These are phyloP conservation scores for Backusella morwellensis DNA, from an alignment of 192 early-diverging fungal genomes.

Conservation along the genomic window DNA sequence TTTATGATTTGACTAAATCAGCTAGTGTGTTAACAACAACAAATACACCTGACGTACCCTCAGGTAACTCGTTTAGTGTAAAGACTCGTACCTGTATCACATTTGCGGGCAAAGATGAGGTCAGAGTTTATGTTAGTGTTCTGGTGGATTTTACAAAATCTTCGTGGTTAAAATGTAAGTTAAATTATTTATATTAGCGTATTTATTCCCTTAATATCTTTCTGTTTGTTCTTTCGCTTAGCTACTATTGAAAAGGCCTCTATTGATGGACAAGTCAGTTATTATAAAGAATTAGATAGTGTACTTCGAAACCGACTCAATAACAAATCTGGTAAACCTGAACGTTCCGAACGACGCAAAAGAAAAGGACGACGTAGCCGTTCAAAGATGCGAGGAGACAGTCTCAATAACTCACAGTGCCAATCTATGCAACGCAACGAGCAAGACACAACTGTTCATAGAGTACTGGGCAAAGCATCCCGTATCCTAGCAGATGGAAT, in stretches of 20 bases:
- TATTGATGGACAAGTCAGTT: constrained; percentile 42
- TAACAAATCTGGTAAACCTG: constrained; percentile 1
- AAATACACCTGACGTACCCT: constrained; percentile 49
- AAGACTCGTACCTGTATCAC: constrained; percentile 50
- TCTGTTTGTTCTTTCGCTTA: constrained; percentile 4
- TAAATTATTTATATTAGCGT: neutral
- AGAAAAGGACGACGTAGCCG: neutral
- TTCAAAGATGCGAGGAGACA: neutral
- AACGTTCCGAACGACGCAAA: neutral
- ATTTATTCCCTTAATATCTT: neutral
- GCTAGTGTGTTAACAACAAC: constrained; percentile 43
- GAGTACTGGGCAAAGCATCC: neutral
- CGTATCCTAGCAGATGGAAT: neutral
- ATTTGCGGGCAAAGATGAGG: constrained; percentile 40
- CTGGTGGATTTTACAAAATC: constrained; percentile 51
- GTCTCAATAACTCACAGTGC: neutral
- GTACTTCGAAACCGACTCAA: constrained; percentile 41
- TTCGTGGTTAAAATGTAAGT: constrained; percentile 48
- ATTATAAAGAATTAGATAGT: constrained; percentile 44
- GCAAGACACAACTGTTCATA: neutral
- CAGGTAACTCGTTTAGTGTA: constrained; percentile 43
- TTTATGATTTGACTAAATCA: constrained; percentile 44
- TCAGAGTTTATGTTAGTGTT: constrained; percentile 44
- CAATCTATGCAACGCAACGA: neutral
- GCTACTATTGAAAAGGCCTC: constrained; percentile 53